Base-by-base conservation (phyloP, 441 rosid species). In the Croton laevigatus region DNA sequence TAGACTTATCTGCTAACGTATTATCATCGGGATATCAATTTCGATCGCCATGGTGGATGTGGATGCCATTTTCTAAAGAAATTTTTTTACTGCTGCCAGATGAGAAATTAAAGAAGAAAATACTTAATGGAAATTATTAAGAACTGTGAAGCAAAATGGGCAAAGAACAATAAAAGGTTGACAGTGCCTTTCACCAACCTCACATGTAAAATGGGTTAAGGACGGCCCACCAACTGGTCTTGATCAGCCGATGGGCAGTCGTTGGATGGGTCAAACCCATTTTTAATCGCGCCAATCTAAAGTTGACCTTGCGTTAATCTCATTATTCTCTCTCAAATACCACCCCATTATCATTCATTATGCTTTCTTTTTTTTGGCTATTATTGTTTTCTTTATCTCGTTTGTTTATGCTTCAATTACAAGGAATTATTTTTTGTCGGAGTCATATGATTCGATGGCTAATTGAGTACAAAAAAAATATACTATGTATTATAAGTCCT, bases 171-270 rank as follows among this genome's bases (percentile, higher is more conserved):
- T 61, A 72, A 82, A 79, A 76, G 86, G 79, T 76, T 76, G 81
- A 82, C 22, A 69, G 74, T 75, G 79, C 85, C 76, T 72, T 71
- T 78, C 86, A 83, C 82, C 83, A 83, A 83, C 84, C 85, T 82
- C 86, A 79, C 88, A 75, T 82, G 85, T 81, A 78, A 79, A 75
- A 62, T 59, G 71, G 46, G 77, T 37, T 32, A 65, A 55, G 64
- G 78, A 75, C 79, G 84, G 81, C 81, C 87, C 85, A 83, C 89
- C 89, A 63, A 69, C 70, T 73, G 75, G 81, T 82, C 86, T 65
- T 78, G 54, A 71, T 81, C 85, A 62, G 74, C 59, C 73, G 78
- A 73, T 61, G 70, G 57, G 65, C 66, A 73, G 78, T 71, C 80
- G 53, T 64, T 62, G 57, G 36, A 68, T 76, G 46, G 73, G 77